A percentile compares a stretch with the other conserved stretches of the same genome.
Conservation (phyloP, 768 basidiomycete species). For the Mycena belliarum region DNA sequence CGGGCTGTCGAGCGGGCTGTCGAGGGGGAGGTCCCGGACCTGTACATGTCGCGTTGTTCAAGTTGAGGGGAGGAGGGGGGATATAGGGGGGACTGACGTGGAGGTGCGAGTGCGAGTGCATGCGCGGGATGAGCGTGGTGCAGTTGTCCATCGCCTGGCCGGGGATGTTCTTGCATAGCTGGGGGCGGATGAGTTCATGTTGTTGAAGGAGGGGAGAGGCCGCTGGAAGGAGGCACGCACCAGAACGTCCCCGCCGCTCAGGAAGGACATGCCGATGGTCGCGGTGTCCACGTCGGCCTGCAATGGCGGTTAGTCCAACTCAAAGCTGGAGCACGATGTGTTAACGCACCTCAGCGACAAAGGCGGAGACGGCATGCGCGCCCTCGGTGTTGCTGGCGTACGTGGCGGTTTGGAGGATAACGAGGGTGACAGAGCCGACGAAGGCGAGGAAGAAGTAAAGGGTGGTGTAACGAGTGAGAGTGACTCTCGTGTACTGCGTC, state of each 20-base stretch:
- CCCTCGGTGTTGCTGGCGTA: slow-evolving; percentile 39
- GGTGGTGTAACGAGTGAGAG: slow-evolving; percentile 49
- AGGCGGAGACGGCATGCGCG: slow-evolving; percentile 30
- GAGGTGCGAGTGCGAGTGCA: slow-evolving; percentile 5
- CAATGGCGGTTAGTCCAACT: background rate
- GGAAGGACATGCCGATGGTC: slow-evolving; percentile 12
- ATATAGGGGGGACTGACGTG: slow-evolving; percentile 16
- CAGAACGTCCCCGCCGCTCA: slow-evolving; percentile 24
- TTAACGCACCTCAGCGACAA: slow-evolving; percentile 28
- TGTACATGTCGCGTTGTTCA: too few species aligned
- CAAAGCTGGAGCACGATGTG: slow-evolving; percentile 19
- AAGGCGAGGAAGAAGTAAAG: slow-evolving; percentile 50
- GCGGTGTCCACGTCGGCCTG: slow-evolving; percentile 11
- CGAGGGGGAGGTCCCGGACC: slow-evolving; percentile 12
- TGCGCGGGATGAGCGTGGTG: slow-evolving; percentile 16
- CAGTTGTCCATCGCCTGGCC: slow-evolving; percentile 27
- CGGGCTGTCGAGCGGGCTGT: too few species aligned
- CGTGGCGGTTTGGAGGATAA: slow-evolving; percentile 40
- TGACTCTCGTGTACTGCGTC: slow-evolving; percentile 49
- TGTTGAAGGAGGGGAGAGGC: background rate
- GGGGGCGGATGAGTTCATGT: background rate
- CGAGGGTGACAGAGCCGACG: slow-evolving; percentile 41
- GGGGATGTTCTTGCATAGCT: slow-evolving; percentile 44
- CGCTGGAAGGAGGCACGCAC: slow-evolving; percentile 2
- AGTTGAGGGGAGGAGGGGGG: too few species aligned